These are phyloP conservation scores for Pythium apleroticum DNA, from an alignment of 352 stramenopile genomes.

Conservation along the genomic window DNA sequence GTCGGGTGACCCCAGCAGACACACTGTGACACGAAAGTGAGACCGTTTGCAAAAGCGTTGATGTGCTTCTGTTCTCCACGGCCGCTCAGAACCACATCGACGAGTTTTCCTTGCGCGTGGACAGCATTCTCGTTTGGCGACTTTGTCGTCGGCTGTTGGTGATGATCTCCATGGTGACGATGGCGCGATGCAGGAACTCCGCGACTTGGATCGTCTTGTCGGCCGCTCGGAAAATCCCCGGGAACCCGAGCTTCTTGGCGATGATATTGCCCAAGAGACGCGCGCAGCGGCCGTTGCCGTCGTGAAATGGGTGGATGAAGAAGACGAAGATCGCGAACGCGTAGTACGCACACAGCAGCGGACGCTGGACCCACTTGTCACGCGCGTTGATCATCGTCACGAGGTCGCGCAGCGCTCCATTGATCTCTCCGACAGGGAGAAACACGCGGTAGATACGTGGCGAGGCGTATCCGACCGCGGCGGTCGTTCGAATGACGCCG, in stretches of 20 bases:
- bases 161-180: conserved; percentile 72
- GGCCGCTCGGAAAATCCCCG: conserved; percentile 49
- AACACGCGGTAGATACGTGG: conserved; percentile 83
- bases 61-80: neutral
- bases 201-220: conserved; percentile 83
- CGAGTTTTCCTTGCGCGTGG: conserved; percentile 62
- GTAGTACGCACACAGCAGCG: conserved; percentile 77
- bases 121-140: conserved; percentile 48
- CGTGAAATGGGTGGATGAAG: conserved; percentile 85
- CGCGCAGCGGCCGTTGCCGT: conserved; percentile 79
- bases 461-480: conserved; percentile 75
- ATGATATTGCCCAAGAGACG: conserved; percentile 73
- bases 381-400: conserved; percentile 48
- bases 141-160: conserved; percentile 54
- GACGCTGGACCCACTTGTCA: conserved; percentile 39
- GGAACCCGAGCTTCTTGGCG: conserved; percentile 70
- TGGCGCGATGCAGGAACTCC: conserved; percentile 72
- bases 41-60: neutral
- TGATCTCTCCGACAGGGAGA: conserved; percentile 62
- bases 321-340: conserved; percentile 79
- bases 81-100: conserved; percentile 76
- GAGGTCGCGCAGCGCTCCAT: conserved; percentile 41
- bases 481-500: conserved; percentile 52
- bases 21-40: neutral
- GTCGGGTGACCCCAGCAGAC: neutral